Conservation (phyloP, 257 asterid species). For the Mitragyna speciosa region DNA sequence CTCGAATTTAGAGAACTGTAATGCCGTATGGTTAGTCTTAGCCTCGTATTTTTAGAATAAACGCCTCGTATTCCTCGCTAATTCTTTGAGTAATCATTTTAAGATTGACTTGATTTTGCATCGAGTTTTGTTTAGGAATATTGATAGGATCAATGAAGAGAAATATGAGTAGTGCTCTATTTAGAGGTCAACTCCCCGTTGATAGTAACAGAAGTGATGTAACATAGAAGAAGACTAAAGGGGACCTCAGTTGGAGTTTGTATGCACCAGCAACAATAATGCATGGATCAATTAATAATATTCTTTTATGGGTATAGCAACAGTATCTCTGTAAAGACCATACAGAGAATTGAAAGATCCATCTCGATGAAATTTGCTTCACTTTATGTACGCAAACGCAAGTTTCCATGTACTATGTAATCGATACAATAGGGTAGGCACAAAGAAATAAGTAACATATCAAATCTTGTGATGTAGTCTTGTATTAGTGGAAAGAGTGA, state of each 20-base stretch:
- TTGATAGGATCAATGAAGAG: not conserved
- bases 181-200: slow-evolving; percentile 48
- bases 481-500: not conserved
- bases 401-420: slow-evolving; percentile 1
- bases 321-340: slow-evolving; percentile 22
- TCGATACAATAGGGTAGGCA: slow-evolving; percentile 4
- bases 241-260: not conserved
- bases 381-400: slow-evolving; percentile 22
- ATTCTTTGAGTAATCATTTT: slow-evolving; percentile 41
- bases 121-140: slow-evolving; percentile 15
- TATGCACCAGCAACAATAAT: slow-evolving; percentile 18
- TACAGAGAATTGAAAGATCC: slow-evolving; percentile 13
- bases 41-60: not conserved
- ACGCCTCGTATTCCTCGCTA: slow-evolving; percentile 30
- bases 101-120: slow-evolving; percentile 29
- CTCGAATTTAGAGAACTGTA: not conserved
- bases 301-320: slow-evolving; percentile 7
- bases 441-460: not conserved
- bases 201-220: slow-evolving; percentile 33
- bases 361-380: slow-evolving; percentile 9
- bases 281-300: slow-evolving; percentile 19
- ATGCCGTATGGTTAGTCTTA: not conserved
- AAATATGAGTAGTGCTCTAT: slow-evolving; percentile 21
- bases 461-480: not conserved
- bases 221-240: slow-evolving; percentile 19